phyloP scores from a whole-genome alignment of 208 protist genomes.

The Angomonas deanei region DNA sequence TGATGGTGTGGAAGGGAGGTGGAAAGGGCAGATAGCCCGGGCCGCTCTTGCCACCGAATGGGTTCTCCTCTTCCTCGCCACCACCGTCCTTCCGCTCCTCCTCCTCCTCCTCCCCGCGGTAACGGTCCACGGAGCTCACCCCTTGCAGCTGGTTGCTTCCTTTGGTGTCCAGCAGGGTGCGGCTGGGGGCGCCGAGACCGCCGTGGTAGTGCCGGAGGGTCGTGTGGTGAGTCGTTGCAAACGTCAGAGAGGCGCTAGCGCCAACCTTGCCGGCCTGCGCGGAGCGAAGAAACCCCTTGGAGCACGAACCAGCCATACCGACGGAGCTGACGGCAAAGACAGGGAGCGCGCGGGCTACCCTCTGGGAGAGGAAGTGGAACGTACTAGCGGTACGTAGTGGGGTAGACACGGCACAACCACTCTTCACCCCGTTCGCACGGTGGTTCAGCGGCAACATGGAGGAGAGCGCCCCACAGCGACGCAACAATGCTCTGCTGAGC shows the following conservation, averaged over 20 bases:
- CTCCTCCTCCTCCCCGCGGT: slow-evolving; percentile 56
- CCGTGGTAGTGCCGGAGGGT: slow-evolving; percentile 4
- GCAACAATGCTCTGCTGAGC: no score
- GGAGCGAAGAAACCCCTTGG: neutral
- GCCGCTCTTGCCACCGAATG: slow-evolving; percentile 39
- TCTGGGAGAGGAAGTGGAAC: no score
- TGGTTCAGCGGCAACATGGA: no score
- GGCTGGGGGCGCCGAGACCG: no score
- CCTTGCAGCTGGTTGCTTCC: slow-evolving; percentile 38
- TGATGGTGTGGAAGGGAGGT: slow-evolving; percentile 84
- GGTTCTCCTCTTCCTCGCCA: slow-evolving; percentile 47
- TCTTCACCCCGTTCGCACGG: no score
- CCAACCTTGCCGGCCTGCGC: neutral
- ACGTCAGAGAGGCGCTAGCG: neutral
- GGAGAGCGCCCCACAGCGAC: no score
- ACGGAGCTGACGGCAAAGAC: neutral
- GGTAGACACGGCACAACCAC: no score
- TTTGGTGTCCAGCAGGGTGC: neutral
- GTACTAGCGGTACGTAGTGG: no score
- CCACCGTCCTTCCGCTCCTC: slow-evolving; percentile 26
- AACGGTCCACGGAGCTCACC: slow-evolving; percentile 37
- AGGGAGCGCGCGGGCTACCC: neutral
- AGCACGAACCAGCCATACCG: neutral
- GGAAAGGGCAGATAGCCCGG: slow-evolving; percentile 81
- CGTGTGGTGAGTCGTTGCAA: slow-evolving; percentile 6